phyloP scores from a whole-genome alignment of 306 rosid genomes.

The Carpinus fangiana region DNA sequence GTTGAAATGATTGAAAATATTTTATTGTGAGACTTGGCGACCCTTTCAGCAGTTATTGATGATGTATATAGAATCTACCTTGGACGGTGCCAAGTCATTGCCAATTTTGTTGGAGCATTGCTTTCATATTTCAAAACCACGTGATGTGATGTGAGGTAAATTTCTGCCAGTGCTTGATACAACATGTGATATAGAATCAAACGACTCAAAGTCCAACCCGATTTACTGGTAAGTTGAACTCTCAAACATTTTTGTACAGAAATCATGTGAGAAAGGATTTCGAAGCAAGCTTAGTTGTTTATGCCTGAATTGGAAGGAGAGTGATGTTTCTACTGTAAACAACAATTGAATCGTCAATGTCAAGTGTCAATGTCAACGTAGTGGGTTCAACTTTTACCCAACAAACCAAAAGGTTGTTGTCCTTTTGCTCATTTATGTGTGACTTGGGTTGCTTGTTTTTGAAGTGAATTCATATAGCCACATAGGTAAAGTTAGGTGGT shows the following conservation, averaged over 20 bases:
- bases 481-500: constrained; percentile 6
- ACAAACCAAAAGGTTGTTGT: constrained; percentile 13
- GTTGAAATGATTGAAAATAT: constrained; percentile 14
- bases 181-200: not conserved
- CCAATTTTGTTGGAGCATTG: not conserved
- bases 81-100: not conserved
- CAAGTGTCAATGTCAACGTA: constrained; percentile 1
- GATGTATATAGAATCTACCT: not conserved
- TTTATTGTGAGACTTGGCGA: constrained; percentile 17
- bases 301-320: not conserved
- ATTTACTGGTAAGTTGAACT: not conserved
- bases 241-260: not conserved
- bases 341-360: not conserved
- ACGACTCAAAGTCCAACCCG: not conserved
- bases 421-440: not conserved
- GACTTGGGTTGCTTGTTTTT: constrained; percentile 21
- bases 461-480: constrained; percentile 7
- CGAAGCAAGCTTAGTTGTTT: not conserved
- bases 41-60: not conserved
- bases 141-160: not conserved
- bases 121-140: not conserved
- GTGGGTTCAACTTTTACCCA: constrained; percentile 9
- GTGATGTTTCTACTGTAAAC: not conserved
- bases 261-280: not conserved
- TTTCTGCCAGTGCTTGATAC: not conserved